Evolutionary conservation across 305 asterid species (phyloP).

Genomic region (Fraxinus greggii): DNA sequence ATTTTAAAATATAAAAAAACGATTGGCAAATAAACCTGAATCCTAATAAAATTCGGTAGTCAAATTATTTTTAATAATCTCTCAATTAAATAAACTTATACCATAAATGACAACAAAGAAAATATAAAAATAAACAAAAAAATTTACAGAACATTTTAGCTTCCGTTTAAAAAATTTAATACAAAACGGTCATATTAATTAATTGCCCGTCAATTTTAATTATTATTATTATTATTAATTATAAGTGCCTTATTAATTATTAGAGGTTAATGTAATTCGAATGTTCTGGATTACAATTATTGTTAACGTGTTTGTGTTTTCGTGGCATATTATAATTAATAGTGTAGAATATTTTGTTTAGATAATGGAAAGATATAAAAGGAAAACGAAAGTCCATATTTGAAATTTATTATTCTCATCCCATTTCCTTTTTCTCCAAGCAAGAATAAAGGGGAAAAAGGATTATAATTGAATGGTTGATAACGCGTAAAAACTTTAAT

Average conservation of each 20-base stretch:
- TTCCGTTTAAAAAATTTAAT: too few species aligned
- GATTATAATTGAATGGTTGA: not conserved
- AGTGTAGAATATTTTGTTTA: not conserved
- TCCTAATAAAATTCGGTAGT: too few species aligned
- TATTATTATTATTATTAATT: not conserved
- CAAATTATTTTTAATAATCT: too few species aligned
- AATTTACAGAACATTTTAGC: too few species aligned
- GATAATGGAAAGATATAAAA: not conserved
- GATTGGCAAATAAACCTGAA: too few species aligned
- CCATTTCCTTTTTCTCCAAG: not conserved
- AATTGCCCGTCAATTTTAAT: not conserved
- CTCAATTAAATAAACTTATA: too few species aligned
- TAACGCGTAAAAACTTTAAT: not conserved
- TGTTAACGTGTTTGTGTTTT: not conserved
- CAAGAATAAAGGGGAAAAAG: not conserved
- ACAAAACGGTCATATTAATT: too few species aligned
- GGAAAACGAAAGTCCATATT: not conserved
- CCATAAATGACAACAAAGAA: too few species aligned
- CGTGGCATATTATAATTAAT: not conserved
- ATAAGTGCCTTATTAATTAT: not conserved
- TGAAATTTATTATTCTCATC: not conserved
- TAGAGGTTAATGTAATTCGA: not conserved
- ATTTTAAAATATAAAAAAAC: too few species aligned
- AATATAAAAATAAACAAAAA: too few species aligned
- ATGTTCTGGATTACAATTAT: not conserved